Base-by-base conservation (phyloP, 352 stramenopile genomes). In the Thalassiosira mediterranea region DNA sequence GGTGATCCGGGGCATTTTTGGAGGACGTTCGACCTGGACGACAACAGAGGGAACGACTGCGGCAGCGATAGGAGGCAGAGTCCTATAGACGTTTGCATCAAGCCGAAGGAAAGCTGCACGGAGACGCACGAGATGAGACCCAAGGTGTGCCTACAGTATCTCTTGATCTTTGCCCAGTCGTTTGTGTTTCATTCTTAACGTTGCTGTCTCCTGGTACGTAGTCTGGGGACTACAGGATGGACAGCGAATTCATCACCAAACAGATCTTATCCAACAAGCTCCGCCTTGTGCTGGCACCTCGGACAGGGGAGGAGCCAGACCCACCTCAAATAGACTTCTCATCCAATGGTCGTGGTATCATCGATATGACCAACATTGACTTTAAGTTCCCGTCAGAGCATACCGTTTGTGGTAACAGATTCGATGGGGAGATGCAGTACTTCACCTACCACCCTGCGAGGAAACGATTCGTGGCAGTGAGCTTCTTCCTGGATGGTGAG, bases 401-500 rank as follows among this genome's bases (percentile, higher is more conserved):
- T 49, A 71, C 58, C 2, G 78, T 93, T 15, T 81, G 81, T 62
- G 83, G 83, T 5, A 40, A 79, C 34, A 21, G 23, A 17, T 91
- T 84, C 64, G 87, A 90, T 62, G 87, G 64, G 1, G 87, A 93
- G 57, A 89, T 90, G 73, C 87, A 93, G 61, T 84, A 91, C 21
- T 88, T 84, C 60, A 73, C 79, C 46, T 75, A 84, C 25, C 78
- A 90, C 65, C 66, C 74, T 8, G 11, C 31, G 2, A 51, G 26
- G 44, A 73, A 73, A 23, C 25, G 40, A 21, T 73, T 73, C 29
- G 17, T 73, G 40, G 64, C 64, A 13, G 64, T 73, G 11, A 63
- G 51, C 54, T 73, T 73, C 28, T 73, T 73, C 31, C 54, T 73
- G 29, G 64, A 73, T 40, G 64, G 58, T 65, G n/a, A n/a, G n/a